Base-by-base conservation (phyloP, 2,329 filamentous ascomycete genomes). In the Epichloe typhina region DNA sequence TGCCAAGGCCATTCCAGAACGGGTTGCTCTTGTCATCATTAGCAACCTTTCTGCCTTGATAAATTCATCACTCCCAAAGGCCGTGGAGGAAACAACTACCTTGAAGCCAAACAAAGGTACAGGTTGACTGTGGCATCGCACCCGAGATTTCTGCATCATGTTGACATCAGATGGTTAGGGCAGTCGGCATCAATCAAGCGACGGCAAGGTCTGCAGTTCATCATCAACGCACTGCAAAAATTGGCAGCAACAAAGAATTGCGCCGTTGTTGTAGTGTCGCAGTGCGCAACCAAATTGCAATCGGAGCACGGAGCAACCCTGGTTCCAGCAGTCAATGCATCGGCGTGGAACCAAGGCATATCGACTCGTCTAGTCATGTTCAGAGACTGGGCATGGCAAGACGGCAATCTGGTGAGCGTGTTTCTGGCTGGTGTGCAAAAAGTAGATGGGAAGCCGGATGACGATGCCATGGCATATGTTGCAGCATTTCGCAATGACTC, bases 231-330 rank as follows among this genome's bases (percentile, higher is more conserved):
- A 4, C 68, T 96, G 11, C 79, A 84, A 54, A 90, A 84, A 59
- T 74, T 95, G 11, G 88, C 90, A 4, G 81, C 84, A 11, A 77
- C 83, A 33, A 77, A 80, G 55, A 77, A 86, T 59, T 73, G 90
- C 49, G 85, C 88, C 23, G 73, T 95, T 41, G 71, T 95, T 3
- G 64, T 93, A 19, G 74, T 89, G 46, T 88, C 83, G 38, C 89
- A 94, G 62, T 88, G 85, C 53, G 84, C 83, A 41, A 94, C 88
- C n/a, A 85, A 83, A 57, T 83, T 94, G 68, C 82, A 84, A 54
- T 72, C 73, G 4, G 82, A 77, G 55, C 74, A 70, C 56, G 77
- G 74, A 56, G 85, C 89, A 13, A 77, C 83, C 11, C 71, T 97
- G 46, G 77, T 83, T 49, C 85, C 89, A 15, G 81, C 87, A 40